These are phyloP conservation scores for Rehmannia glutinosa DNA, from an alignment of 257 asterid genomes.

Conservation along the genomic window DNA sequence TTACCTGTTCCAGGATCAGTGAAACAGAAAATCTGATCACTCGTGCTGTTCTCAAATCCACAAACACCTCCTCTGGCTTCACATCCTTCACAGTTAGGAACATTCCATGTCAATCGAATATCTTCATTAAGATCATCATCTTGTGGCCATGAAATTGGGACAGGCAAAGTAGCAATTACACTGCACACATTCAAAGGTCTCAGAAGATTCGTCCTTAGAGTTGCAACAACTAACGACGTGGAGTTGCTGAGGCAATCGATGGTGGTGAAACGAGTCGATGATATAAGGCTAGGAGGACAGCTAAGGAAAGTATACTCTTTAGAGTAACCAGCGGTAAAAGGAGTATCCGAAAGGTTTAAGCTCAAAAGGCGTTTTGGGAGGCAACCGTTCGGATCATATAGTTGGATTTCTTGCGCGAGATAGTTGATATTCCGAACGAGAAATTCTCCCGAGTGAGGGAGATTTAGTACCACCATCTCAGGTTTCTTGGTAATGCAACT, in stretches of 20 bases:
- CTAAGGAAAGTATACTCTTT: conserved; percentile 50
- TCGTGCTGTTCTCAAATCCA: conserved; percentile 31
- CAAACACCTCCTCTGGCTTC: conserved; percentile 40
- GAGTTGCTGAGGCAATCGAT: conserved; percentile 67
- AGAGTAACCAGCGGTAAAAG: conserved; percentile 33
- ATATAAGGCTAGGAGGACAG: conserved; percentile 35
- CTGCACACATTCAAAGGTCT: conserved; percentile 41
- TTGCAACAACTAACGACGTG: conserved; percentile 41
- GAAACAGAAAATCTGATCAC: conserved; percentile 22
- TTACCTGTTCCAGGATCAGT: conserved; percentile 26
- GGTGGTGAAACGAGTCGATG: conserved; percentile 7
- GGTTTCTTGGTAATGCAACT: conserved; percentile 21
- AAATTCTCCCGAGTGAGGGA: conserved; percentile 54
- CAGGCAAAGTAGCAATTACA: conserved; percentile 15
- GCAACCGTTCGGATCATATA: conserved; percentile 54
- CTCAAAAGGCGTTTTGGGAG: conserved; percentile 43
- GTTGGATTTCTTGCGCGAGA: conserved; percentile 41
- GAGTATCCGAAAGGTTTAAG: conserved; percentile 49
- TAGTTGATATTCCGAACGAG: conserved; percentile 50
- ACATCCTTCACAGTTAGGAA: conserved; percentile 37
- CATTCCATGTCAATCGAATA: conserved; percentile 35
- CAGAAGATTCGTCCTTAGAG: conserved; percentile 28
- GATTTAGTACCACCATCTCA: conserved; percentile 21
- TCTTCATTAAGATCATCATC: conserved; percentile 14
- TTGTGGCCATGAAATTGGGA: conserved; percentile 43